Evolutionary conservation across 2,329 filamentous ascomycete species (phyloP).

Genomic region (Periconia macrospinosa): DNA sequence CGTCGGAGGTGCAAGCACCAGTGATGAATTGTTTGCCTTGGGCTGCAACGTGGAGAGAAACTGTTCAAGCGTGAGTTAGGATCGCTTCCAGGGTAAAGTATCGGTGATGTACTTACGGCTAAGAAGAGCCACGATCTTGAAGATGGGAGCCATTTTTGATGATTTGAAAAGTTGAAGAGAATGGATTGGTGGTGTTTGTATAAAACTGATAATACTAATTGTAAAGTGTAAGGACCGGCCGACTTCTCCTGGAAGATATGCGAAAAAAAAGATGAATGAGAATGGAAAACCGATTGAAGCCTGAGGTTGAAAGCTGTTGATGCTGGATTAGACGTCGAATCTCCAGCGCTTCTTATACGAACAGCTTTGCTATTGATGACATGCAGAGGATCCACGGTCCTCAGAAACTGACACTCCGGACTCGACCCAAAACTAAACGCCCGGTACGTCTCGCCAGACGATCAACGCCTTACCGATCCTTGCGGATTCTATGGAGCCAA

Average conservation of each 20-base stretch:
- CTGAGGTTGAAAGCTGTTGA: conserved; percentile 4
- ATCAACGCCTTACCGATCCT: conserved; percentile 1
- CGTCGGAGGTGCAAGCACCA: conserved; percentile 39
- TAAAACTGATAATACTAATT: conserved; percentile 1
- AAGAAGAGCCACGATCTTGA: conserved; percentile 27
- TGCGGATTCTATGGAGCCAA: conserved; percentile 11
- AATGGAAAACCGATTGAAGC: conserved; percentile 4
- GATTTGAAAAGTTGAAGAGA: background rate
- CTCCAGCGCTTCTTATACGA: conserved; percentile 18
- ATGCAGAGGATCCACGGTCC: conserved; percentile 1
- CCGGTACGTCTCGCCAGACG: conserved; percentile 20
- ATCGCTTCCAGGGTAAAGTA: background rate
- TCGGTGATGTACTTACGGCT: conserved; percentile 16
- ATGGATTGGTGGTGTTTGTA: background rate
- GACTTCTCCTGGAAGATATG: conserved; percentile 23
- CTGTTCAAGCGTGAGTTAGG: conserved; percentile 11
- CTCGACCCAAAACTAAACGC: conserved; percentile 14
- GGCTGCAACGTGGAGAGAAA: conserved; percentile 26
- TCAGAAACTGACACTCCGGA: conserved; percentile 19
- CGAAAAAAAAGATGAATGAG: conserved; percentile 2
- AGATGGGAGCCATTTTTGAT: conserved; percentile 28
- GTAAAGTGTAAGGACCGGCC: conserved; percentile 13
- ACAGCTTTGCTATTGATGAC: conserved; percentile 6
- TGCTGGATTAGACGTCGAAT: conserved; percentile 4
- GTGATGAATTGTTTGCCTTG: conserved; percentile 46